Evolutionary conservation across 768 basidiomycete genomes (phyloP).

Genomic region (Leccinum olivaceopallidum): DNA sequence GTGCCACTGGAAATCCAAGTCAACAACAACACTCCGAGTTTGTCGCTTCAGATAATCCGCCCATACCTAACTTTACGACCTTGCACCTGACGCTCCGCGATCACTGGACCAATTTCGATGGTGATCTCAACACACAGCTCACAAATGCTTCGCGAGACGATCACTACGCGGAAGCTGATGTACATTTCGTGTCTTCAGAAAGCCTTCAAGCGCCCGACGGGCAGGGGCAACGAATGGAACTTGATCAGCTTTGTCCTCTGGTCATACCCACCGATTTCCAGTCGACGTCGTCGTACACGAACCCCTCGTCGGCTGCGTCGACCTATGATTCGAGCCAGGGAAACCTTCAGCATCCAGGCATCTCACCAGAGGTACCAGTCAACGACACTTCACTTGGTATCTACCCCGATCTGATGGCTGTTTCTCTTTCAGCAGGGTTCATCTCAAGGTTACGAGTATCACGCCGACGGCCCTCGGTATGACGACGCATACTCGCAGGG

Average conservation of each 20-base stretch:
- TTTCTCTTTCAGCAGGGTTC: constrained; percentile 22
- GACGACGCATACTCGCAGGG: constrained; percentile 18
- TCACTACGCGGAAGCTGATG: constrained; percentile 25
- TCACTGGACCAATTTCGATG: constrained; percentile 58
- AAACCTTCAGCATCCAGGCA: neutral
- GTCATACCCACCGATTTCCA: constrained; percentile 21
- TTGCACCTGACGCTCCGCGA: constrained; percentile 58
- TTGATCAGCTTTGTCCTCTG: constrained; percentile 26
- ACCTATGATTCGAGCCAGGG: constrained; percentile 11
- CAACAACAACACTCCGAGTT: constrained; percentile 26
- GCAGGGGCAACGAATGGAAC: constrained; percentile 21
- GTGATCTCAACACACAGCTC: constrained; percentile 51
- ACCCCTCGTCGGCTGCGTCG: constrained; percentile 1
- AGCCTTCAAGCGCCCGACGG: neutral
- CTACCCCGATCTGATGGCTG: constrained; percentile 9
- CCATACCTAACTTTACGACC: constrained; percentile 37
- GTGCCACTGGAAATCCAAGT: constrained; percentile 29
- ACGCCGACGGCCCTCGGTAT: constrained; percentile 14
- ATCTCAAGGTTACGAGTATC: constrained; percentile 14
- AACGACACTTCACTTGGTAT: constrained; percentile 11
- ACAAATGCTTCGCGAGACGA: constrained; percentile 35
- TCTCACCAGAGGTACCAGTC: constrained; percentile 1
- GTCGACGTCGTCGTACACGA: constrained; percentile 6
- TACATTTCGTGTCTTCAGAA: constrained; percentile 15
- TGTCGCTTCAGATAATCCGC: constrained; percentile 31